Conservation (phyloP, 2,329 filamentous ascomycete species). For the Dactylellina haptotyla region DNA sequence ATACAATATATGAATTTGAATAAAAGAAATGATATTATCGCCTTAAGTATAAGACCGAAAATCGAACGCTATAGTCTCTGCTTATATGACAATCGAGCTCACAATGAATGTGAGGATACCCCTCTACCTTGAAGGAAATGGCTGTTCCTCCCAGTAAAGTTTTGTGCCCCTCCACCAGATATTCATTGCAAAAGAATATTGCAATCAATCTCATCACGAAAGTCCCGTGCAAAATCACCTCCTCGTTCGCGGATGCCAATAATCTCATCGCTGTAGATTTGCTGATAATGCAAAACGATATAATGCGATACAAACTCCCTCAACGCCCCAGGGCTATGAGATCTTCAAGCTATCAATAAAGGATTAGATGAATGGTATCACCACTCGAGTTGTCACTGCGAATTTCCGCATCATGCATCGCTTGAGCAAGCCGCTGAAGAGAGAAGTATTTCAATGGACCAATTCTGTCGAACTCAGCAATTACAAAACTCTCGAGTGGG, state of each 20-base stretch:
- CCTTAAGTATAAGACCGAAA: too few species aligned
- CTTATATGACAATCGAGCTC: too few species aligned
- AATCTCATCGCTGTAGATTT: slow-evolving; percentile 13
- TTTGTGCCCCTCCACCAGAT: not conserved
- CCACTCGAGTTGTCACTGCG: not conserved
- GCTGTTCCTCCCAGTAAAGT: too few species aligned
- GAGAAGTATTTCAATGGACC: slow-evolving; percentile 8
- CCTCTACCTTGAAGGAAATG: too few species aligned
- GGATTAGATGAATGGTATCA: slow-evolving; percentile 24
- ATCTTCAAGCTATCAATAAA: slow-evolving; percentile 11
- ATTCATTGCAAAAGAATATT: slow-evolving; percentile 14
- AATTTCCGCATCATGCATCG: slow-evolving; percentile 3
- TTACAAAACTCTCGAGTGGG: slow-evolving; percentile 30
- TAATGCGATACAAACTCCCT: slow-evolving; percentile 38
- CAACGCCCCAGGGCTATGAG: slow-evolving; percentile 7
- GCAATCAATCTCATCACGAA: slow-evolving; percentile 7
- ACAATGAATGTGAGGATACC: too few species aligned
- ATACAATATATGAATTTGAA: too few species aligned
- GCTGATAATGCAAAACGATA: slow-evolving; percentile 23
- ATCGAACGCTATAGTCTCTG: not conserved
- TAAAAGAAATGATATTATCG: too few species aligned
- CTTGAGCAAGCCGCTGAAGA: slow-evolving; percentile 31
- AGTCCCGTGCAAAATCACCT: slow-evolving; percentile 31
- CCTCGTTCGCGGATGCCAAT: slow-evolving; percentile 20
- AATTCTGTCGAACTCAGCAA: slow-evolving; percentile 30